Conservation (phyloP, 768 basidiomycete species). For the Psilocybe sp. region DNA sequence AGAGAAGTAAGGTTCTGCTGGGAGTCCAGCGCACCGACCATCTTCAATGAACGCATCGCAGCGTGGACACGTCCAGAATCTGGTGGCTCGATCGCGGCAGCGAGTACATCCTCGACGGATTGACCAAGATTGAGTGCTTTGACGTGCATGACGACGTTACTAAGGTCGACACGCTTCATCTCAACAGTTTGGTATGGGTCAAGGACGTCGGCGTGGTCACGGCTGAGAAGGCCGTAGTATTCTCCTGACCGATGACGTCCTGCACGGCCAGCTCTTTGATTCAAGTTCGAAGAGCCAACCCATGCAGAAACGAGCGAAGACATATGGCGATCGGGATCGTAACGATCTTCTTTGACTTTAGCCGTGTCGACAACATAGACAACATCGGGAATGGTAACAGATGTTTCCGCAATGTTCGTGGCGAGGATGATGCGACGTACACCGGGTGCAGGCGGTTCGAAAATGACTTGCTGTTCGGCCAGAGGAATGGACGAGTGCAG, state of each 20-base stretch:
- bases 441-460: conserved; percentile 75
- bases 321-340: conserved; percentile 86
- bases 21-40: conserved; percentile 84
- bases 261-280: conserved; percentile 89
- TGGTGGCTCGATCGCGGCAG: conserved; percentile 87
- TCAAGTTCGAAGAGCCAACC: conserved; percentile 87
- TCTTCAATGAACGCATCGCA: conserved; percentile 75
- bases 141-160: conserved; percentile 94
- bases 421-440: conserved; percentile 87
- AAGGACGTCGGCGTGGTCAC: conserved; percentile 54
- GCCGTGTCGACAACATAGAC: conserved; percentile 92
- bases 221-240: conserved; percentile 83
- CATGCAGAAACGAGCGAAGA: conserved; percentile 88
- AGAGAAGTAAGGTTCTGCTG: conserved; percentile 79
- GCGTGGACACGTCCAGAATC: conserved; percentile 68
- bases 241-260: conserved; percentile 89
- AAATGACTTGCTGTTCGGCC: conserved; percentile 85
- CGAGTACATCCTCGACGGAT: conserved; percentile 84
- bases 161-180: conserved; percentile 90
- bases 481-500: conserved; percentile 90
- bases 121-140: conserved; percentile 88
- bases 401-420: conserved; percentile 95
- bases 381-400: conserved; percentile 92
- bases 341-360: conserved; percentile 84
- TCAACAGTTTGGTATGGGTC: conserved; percentile 87